Conservation (phyloP, 2,329 filamentous ascomycete species). For the Fusarium odoratissimum region DNA sequence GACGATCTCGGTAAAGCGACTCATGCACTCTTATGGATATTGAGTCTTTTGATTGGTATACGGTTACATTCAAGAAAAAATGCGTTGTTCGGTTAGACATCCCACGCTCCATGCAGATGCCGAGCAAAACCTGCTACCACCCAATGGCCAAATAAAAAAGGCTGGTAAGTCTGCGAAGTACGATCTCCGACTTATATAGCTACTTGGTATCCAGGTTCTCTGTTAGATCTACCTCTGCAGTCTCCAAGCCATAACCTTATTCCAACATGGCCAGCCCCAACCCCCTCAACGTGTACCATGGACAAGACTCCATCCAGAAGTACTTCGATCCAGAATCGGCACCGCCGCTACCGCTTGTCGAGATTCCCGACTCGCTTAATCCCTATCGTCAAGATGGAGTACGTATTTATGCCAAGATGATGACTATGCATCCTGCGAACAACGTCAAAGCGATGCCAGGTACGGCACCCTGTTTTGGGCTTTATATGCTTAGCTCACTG, state of each 20-base stretch:
- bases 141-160: neutral
- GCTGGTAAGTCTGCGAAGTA: neutral
- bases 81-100: slow-evolving; percentile 12
- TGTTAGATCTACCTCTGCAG: neutral
- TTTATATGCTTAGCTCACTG: neutral
- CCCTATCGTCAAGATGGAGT: slow-evolving; percentile 68
- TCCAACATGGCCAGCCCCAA: slow-evolving; percentile 43
- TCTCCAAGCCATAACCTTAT: neutral
- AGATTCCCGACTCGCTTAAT: slow-evolving; percentile 68
- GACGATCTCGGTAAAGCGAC: slow-evolving; percentile 1
- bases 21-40: neutral
- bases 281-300: slow-evolving; percentile 66
- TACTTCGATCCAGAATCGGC: slow-evolving; percentile 70
- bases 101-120: slow-evolving; percentile 4
- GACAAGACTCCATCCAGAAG: slow-evolving; percentile 65
- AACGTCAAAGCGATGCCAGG: slow-evolving; percentile 74
- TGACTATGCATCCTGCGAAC: slow-evolving; percentile 72
- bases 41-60: slow-evolving; percentile 9
- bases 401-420: slow-evolving; percentile 74
- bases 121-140: slow-evolving; percentile 5
- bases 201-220: fast-evolving
- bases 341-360: slow-evolving; percentile 70
- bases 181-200: neutral
- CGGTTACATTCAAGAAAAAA: neutral
- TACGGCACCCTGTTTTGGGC: slow-evolving; percentile 24